Evolutionary conservation across 225 moss, liverwort and hornwort species (phyloP), one percentile per base, ranked within the genome.

Genomic region (Marchantia paleacea): DNA sequence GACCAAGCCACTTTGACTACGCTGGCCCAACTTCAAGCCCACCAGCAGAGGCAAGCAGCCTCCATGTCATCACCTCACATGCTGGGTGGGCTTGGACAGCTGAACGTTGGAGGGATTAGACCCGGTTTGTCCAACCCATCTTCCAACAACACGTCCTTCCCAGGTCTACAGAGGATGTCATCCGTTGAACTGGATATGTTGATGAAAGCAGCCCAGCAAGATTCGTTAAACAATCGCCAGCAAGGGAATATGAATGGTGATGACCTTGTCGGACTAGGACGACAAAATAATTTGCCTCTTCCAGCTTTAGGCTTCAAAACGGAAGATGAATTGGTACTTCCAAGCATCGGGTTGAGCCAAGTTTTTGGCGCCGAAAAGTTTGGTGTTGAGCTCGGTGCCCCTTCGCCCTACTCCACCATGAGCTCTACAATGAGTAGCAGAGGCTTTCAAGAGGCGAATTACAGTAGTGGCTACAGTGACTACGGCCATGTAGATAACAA

Each of bases 131-230:
- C 76, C 49, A 80, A 72, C 52, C 19, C 60, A 31, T 54, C 88
- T 2, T 78, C 84, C 29, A 85, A 70, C 76, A 84, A 70, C 72
- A 26, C 77, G 7, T 76, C 90, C 14, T 88, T 87, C 24, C 70
- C 87, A 12, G 85, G 87, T 70, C 90, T 95, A 54, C 92, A 97
- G 81, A 90, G 89, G 63, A 85, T 97, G 94, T 91, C 83, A 53
- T 93, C 97, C 6, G 76, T 85, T 10, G 97, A 97, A 55, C 79
- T 97, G 49, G 97, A 95, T 11, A 87, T 90, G 79, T 86, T 94
- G 54, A 94, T 97, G 97, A 90, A 90, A 82, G 92, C 93, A 64
- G 89, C 86, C 10, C 89, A 86, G 12, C 91, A 97, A 76, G 91
- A 93, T 61, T 91, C 89, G 30, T 75, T 90, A 63, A 85, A 85